Percentiles rank a stretch among this genome's conserved stretches.
Conservation (phyloP, 257 asterid species). For the Ajuga chamaepitys region DNA sequence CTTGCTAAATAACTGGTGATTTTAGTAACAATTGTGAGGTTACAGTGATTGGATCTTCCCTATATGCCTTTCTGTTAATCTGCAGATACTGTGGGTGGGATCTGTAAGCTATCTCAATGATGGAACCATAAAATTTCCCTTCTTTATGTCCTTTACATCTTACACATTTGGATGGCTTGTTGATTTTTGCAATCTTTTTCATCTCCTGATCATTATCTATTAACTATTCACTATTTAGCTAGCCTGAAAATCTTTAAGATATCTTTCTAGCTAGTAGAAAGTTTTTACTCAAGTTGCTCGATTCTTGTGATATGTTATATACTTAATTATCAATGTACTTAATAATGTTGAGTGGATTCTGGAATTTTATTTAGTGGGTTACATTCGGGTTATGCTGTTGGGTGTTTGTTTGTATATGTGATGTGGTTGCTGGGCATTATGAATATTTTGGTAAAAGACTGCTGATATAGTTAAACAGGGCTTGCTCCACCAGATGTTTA, state of each 20-base stretch:
- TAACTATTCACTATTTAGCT: background rate
- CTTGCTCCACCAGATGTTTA: constrained; percentile 80
- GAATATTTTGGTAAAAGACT: constrained; percentile 19
- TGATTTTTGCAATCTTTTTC: background rate
- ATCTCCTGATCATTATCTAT: background rate
- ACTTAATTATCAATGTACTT: background rate
- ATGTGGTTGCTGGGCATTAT: constrained; percentile 11
- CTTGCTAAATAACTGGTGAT: background rate
- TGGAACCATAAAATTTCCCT: background rate
- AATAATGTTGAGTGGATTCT: background rate
- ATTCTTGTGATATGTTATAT: background rate
- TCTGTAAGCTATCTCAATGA: too few species aligned
- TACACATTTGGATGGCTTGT: background rate
- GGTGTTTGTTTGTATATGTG: background rate
- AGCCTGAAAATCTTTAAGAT: background rate
- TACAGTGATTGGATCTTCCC: background rate
- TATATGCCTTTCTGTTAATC: too few species aligned
- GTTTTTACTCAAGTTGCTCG: background rate
- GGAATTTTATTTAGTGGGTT: background rate
- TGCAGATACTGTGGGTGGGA: too few species aligned
- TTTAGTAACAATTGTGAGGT: background rate
- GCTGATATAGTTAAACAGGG: constrained; percentile 44
- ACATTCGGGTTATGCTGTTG: background rate
- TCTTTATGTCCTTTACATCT: too few species aligned
- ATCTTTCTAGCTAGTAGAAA: too few species aligned